Conservation (phyloP, 371 early-diverging fungal species). For the Apophysomyces variabilis region DNA sequence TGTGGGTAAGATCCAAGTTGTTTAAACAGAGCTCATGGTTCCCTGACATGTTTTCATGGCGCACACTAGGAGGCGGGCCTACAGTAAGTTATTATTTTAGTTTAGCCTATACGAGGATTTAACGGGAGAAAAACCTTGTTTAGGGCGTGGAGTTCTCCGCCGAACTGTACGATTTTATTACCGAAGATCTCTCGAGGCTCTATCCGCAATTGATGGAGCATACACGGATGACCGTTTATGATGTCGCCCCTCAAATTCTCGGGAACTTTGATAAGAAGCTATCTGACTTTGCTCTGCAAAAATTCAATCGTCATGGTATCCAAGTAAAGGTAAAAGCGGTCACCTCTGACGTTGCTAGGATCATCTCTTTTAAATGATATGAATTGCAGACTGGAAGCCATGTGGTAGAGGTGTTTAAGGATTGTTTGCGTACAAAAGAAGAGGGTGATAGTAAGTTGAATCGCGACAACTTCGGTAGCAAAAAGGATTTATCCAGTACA, state of each 20-base stretch:
- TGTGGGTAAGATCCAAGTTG: conserved; percentile 52
- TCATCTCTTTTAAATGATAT: neutral
- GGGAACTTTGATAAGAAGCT: conserved; percentile 72
- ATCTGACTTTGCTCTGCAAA: conserved; percentile 66
- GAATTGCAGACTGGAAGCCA: conserved; percentile 23
- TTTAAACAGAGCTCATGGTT: neutral
- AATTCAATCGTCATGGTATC: conserved; percentile 73
- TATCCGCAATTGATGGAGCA: conserved; percentile 67
- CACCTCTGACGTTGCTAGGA: no score
- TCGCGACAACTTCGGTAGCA: neutral
- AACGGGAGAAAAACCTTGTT: neutral
- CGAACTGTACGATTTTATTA: conserved; percentile 79
- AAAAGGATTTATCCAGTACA: conserved; percentile 13
- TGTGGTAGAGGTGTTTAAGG: conserved; percentile 57
- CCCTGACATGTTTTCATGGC: neutral
- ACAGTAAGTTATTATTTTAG: neutral
- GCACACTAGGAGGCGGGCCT: neutral
- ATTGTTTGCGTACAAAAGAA: conserved; percentile 42
- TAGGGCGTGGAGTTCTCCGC: conserved; percentile 75
- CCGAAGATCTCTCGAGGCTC: conserved; percentile 71
- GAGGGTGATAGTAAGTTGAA: conserved; percentile 45
- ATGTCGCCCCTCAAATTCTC: conserved; percentile 74
- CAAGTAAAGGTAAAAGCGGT: conserved; percentile 44
- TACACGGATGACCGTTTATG: conserved; percentile 72
- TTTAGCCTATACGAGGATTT: neutral